A percentile compares a stretch with the other conserved stretches of the same genome.
Conservation (phyloP, 225 moss, liverwort and hornwort genomes). For the Sphagnum contortum region DNA sequence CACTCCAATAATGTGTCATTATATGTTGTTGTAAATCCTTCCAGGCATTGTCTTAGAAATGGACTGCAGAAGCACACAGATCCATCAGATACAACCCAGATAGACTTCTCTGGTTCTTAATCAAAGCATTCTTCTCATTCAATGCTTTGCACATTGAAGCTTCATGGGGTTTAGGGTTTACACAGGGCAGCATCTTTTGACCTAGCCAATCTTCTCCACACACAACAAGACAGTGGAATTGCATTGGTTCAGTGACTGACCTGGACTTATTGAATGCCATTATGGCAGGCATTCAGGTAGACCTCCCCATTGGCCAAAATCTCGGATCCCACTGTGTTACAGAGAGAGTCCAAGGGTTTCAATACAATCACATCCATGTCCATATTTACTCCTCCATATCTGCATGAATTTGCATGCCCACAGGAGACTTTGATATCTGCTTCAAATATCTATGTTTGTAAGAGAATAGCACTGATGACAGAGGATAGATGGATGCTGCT, state of each 20-base stretch:
- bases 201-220: too few relatives aligned
- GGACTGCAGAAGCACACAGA: slow-evolving; percentile 43
- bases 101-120: too few relatives aligned
- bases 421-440: too few relatives aligned
- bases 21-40: slow-evolving; percentile 73
- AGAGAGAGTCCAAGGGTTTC: slow-evolving; percentile 57
- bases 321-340: slow-evolving; percentile 72
- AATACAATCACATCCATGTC: slow-evolving; percentile 87
- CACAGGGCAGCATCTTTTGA: too few relatives aligned
- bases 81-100: too few relatives aligned
- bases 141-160: too few relatives aligned
- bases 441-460: too few relatives aligned
- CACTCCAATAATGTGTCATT: slow-evolving; percentile 54
- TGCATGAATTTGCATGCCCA: slow-evolving; percentile 8
- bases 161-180: too few relatives aligned
- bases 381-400: slow-evolving; percentile 88
- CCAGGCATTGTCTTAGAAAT: slow-evolving; percentile 74
- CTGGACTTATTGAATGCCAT: slow-evolving; percentile 79
- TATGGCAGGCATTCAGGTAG: slow-evolving; percentile 78
- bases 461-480: too few relatives aligned
- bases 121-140: too few relatives aligned
- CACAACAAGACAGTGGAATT: background rate
- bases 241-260: slow-evolving; percentile 19
- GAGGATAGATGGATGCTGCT: too few relatives aligned
- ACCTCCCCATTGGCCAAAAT: slow-evolving; percentile 36